phyloP scores from a whole-genome alignment of 1,284 basidiomycete species.

The Apiotrichum gamsii region DNA sequence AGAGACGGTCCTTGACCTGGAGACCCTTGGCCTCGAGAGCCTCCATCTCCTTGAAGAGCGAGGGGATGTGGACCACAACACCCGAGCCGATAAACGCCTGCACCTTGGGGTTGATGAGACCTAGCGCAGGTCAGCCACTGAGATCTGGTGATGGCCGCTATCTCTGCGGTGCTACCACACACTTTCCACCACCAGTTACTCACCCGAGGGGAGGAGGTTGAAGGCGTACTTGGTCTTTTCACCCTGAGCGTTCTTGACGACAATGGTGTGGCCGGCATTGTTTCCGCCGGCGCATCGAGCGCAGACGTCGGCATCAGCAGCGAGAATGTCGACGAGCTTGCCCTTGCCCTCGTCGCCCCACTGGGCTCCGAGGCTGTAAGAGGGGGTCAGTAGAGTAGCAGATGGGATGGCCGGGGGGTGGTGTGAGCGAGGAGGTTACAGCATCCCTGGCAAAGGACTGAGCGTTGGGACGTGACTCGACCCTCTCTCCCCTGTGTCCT shows the following conservation, averaged over 20 bases:
- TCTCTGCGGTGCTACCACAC: too few relatives aligned
- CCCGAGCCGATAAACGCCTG: constrained; percentile 86
- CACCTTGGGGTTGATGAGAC: constrained; percentile 83
- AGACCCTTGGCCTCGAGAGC: constrained; percentile 79
- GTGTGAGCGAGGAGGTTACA: background rate
- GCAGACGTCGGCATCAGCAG: constrained; percentile 83
- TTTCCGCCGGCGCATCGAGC: constrained; percentile 96
- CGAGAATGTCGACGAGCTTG: constrained; percentile 88
- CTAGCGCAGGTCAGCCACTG: constrained; percentile 47
- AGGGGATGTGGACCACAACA: constrained; percentile 90
- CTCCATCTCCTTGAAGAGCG: constrained; percentile 91
- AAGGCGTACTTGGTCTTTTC: constrained; percentile 82
- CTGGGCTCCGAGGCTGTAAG: constrained; percentile 64
- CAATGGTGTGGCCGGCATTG: constrained; percentile 98
- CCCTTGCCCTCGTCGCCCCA: constrained; percentile 98
- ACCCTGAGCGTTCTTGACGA: constrained; percentile 66
- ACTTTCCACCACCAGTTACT: constrained; percentile 29
- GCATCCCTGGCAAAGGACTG: background rate
- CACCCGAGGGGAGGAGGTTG: constrained; percentile 89
- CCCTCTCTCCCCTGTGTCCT: too few relatives aligned
- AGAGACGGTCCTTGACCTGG: constrained; percentile 75
- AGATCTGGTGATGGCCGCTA: background rate
- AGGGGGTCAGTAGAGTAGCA: background rate
- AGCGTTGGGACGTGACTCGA: background rate
- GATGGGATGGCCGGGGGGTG: background rate